These are phyloP conservation scores for Pontederia paniculata DNA, from an alignment of 176 grass and related monocot genomes.

Conservation along the genomic window DNA sequence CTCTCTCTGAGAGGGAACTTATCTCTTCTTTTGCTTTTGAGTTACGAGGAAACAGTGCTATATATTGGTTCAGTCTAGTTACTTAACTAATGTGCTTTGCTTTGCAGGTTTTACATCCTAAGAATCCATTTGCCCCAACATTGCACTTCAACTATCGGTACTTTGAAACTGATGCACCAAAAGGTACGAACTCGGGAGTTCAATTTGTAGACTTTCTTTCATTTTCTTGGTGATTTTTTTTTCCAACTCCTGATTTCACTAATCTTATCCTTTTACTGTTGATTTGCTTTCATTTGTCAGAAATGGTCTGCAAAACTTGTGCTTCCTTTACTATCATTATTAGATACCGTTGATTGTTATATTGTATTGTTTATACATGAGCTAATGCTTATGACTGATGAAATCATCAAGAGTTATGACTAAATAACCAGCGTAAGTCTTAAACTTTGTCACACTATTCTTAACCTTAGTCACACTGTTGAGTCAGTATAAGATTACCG, in stretches of 20 bases:
- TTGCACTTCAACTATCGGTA: conserved; percentile 99
- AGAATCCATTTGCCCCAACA: conserved; percentile 93
- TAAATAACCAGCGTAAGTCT: no score
- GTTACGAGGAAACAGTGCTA: no score
- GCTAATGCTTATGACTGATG: no score
- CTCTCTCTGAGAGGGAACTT: background rate
- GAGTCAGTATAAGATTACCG: no score
- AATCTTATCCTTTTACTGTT: background rate
- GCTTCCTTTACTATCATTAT: background rate
- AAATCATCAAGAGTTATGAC: no score
- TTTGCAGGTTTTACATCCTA: conserved; percentile 94
- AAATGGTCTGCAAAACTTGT: background rate
- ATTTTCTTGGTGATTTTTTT: background rate
- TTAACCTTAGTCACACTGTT: no score
- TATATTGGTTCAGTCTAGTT: no score
- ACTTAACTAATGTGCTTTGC: background rate
- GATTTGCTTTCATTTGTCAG: background rate
- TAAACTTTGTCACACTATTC: no score
- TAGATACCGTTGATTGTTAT: no score
- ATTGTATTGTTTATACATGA: no score
- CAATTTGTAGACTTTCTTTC: background rate
- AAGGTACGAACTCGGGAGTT: conserved; percentile 37
- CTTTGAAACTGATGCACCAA: conserved; percentile 95
- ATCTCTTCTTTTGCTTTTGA: background rate
- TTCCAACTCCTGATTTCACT: background rate